Conservation (phyloP, 345 rosid species). For the Ceriops decandra region DNA sequence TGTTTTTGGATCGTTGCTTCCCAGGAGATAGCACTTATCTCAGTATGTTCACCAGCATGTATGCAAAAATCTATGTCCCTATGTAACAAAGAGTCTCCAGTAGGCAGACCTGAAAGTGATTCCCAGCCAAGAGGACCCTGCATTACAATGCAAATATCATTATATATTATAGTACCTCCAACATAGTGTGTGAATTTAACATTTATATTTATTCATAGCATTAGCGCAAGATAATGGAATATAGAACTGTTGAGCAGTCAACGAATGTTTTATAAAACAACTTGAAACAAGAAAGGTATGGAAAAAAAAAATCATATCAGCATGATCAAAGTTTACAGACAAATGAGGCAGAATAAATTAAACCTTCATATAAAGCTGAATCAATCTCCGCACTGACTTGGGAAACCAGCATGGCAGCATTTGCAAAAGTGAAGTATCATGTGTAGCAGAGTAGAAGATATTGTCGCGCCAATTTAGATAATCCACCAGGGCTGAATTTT, state of each 20-base stretch:
- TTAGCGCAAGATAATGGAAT: background rate
- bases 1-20: slow-evolving; percentile 87
- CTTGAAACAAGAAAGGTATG: background rate
- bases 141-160: slow-evolving; percentile 24
- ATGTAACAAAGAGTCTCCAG: slow-evolving; percentile 58
- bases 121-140: slow-evolving; percentile 98
- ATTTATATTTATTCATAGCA: background rate
- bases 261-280: background rate
- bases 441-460: slow-evolving; percentile 79
- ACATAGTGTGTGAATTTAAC: background rate
- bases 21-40: slow-evolving; percentile 81
- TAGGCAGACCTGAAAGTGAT: slow-evolving; percentile 67
- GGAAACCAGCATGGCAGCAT: slow-evolving; percentile 99
- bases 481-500: slow-evolving; percentile 57
- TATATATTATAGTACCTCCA: background rate
- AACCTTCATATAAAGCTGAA: slow-evolving; percentile 95
- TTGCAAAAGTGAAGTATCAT: slow-evolving; percentile 88
- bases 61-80: slow-evolving; percentile 65
- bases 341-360: slow-evolving; percentile 10
- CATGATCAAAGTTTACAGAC: slow-evolving; percentile 8
- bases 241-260: background rate
- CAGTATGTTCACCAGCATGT: slow-evolving; percentile 55
- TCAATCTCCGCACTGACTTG: slow-evolving; percentile 74
- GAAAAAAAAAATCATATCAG: slow-evolving; percentile 7
- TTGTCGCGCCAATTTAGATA: slow-evolving; percentile 89